These are phyloP conservation scores for Aaosphaeria pasadenensis DNA, from an alignment of 2,329 filamentous ascomycete genomes.

Conservation along the genomic window DNA sequence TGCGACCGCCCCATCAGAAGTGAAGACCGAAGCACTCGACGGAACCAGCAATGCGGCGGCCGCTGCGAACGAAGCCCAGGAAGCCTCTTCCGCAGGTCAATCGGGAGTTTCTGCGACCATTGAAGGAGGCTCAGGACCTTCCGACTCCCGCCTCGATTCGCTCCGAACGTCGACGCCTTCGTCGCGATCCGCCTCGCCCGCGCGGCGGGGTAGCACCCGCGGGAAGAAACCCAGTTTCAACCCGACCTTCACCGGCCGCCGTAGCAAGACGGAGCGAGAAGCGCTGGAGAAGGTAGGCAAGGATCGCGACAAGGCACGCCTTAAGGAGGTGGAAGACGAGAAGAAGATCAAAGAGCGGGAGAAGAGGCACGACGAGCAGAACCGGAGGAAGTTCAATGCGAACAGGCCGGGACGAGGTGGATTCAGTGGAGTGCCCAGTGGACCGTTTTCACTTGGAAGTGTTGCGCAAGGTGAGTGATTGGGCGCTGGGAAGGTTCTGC, in stretches of 20 bases:
- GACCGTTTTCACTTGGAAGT: conserved; percentile 40
- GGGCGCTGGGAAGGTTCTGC: no score
- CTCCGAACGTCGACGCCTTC: conserved; percentile 1
- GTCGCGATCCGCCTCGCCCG: conserved; percentile 28
- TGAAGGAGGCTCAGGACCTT: neutral
- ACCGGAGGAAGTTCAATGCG: conserved; percentile 15
- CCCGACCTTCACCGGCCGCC: conserved; percentile 43
- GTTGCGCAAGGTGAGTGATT: conserved; percentile 15
- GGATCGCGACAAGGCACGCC: conserved; percentile 32
- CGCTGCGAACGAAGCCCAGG: no score
- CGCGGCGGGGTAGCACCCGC: conserved; percentile 25
- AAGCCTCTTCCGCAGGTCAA: neutral
- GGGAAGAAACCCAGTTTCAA: conserved; percentile 26
- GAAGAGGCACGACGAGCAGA: conserved; percentile 3
- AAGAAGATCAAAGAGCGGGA: conserved; percentile 20
- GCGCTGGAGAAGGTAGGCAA: conserved; percentile 40
- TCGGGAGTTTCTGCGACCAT: neutral
- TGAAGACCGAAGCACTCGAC: no score
- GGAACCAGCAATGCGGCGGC: no score
- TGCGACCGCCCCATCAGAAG: no score
- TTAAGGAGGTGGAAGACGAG: conserved; percentile 26
- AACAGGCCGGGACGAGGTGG: conserved; percentile 37
- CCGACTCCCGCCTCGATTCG: neutral
- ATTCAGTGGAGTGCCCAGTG: conserved; percentile 40
- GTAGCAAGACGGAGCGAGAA: conserved; percentile 45